These are phyloP conservation scores for Fusarium secorum DNA, from an alignment of 2,329 filamentous ascomycete species.

Conservation along the genomic window DNA sequence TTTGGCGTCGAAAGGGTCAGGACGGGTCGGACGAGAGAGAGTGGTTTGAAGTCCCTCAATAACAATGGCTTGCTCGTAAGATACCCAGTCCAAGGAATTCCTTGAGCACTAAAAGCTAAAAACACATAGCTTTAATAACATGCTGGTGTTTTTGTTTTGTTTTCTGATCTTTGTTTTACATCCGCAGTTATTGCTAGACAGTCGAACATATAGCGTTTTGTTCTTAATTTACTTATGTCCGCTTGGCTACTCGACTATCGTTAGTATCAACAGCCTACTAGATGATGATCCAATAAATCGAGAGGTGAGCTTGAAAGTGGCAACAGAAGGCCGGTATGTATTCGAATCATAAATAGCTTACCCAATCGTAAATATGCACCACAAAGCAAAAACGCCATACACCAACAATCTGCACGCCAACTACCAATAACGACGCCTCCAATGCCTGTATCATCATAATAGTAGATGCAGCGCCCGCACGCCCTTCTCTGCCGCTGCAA, in stretches of 20 bases:
- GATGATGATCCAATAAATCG: background rate
- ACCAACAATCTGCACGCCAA: constrained; percentile 12
- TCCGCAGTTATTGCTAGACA: background rate
- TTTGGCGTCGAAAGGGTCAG: constrained; percentile 8
- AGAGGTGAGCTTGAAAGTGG: background rate
- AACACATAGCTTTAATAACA: background rate
- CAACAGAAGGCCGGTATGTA: background rate
- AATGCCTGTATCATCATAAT: constrained; percentile 56
- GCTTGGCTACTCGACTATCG: background rate
- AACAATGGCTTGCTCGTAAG: constrained; percentile 5
- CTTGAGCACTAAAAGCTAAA: background rate
- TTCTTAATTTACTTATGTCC: background rate
- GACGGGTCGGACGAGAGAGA: constrained; percentile 8
- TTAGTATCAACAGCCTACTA: background rate
- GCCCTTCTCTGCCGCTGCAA: constrained; percentile 74
- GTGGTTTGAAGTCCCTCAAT: constrained; percentile 16
- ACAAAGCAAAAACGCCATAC: constrained; percentile 26
- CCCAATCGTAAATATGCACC: constrained; percentile 24
- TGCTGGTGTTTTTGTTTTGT: background rate
- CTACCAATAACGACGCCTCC: constrained; percentile 23
- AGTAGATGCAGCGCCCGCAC: constrained; percentile 70
- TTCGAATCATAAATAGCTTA: constrained; percentile 1
- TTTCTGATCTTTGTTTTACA: background rate
- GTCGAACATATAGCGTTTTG: background rate
- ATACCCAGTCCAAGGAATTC: background rate